Base-by-base conservation (phyloP, 2,329 filamentous ascomycete genomes). In the Verruconis gallopava region DNA sequence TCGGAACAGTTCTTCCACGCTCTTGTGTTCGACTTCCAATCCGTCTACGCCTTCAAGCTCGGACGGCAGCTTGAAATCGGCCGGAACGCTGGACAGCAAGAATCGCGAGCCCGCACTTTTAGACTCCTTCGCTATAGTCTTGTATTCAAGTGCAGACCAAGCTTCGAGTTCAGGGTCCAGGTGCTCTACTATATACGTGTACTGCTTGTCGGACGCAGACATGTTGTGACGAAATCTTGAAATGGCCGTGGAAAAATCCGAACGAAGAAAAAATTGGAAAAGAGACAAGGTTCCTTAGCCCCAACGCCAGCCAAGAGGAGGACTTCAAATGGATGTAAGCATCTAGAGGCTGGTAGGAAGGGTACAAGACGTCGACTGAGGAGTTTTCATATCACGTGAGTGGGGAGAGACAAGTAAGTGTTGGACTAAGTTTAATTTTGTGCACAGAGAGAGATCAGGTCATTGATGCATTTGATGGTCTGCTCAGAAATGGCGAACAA, bases 81-180 rank as follows among this genome's bases (percentile, higher is more conserved):
- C 54, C 5, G 86, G 81, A 35, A 94, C 72, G 21, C 84, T 93
- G 21, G 85, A 93, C 45, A 94, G 74, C 50, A 85, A 75, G 60
- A 96, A 94, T 40, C 69, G 69, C 43, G 78, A 75, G 22, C 74
- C 73, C 3, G 75, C 65, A 18, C 71, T 71, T 48, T 76, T 67
- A 40, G 82, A 85, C 67, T 98, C 91, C 46, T 73, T 68, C 40
- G 85, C 85, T 58, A 98, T 95, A 55, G 81, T 75, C 43, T 77
- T 68, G 66, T 98, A 98, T 66, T 98, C 91, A 41, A 96, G 75
- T 49, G 85, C 78, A 18, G 91, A 96, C 91, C 91, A 98, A 32
- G 77, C 75, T 22, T 93, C 91, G 21, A 98, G 73, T 63, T 98
- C 91, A 32, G 84, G 80, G 65, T 98, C 91, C 49, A 98, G 78